phyloP scores from a whole-genome alignment of 2,329 filamentous ascomycete genomes.

The Diplodia corticola region DNA sequence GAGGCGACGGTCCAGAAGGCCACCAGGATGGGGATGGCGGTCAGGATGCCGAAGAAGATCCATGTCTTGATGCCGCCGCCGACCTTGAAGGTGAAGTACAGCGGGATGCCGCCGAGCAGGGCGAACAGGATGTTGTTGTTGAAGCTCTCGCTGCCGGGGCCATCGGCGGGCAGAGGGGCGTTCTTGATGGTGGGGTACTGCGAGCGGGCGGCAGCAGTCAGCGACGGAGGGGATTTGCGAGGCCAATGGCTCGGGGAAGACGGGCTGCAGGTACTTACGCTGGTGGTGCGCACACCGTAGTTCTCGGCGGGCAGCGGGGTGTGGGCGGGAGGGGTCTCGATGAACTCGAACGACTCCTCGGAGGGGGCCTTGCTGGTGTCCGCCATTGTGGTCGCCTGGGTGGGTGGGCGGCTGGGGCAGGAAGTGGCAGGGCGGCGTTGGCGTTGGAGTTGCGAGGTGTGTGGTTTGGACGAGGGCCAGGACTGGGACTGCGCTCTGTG shows the following conservation, averaged over 20 bases:
- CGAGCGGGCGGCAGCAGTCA: constrained; percentile 31
- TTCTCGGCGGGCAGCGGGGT: constrained; percentile 53
- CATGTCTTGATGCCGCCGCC: constrained; percentile 84
- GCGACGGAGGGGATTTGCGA: constrained; percentile 23
- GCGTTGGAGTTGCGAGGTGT: constrained; percentile 3
- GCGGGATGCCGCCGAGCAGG: constrained; percentile 69
- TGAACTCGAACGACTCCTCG: constrained; percentile 65
- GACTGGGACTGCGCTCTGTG: neutral
- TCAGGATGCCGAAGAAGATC: constrained; percentile 80
- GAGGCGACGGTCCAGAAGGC: constrained; percentile 82
- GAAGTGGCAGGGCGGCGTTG: neutral
- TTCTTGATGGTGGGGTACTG: constrained; percentile 91
- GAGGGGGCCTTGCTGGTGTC: constrained; percentile 41
- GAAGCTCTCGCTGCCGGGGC: constrained; percentile 80
- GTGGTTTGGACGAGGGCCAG: neutral
- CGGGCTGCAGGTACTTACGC: constrained; percentile 48
- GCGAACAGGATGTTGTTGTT: constrained; percentile 76
- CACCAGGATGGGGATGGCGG: constrained; percentile 75
- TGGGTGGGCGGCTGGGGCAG: constrained; percentile 10
- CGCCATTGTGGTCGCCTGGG: constrained; percentile 28
- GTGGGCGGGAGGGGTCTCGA: constrained; percentile 61
- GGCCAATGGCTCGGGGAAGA: constrained; percentile 36
- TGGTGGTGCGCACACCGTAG: constrained; percentile 62
- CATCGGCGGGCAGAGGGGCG: constrained; percentile 88
- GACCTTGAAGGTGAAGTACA: constrained; percentile 79